Conservation (phyloP, 192 early-diverging fungal genomes). For the Gonapodya prolifera region DNA sequence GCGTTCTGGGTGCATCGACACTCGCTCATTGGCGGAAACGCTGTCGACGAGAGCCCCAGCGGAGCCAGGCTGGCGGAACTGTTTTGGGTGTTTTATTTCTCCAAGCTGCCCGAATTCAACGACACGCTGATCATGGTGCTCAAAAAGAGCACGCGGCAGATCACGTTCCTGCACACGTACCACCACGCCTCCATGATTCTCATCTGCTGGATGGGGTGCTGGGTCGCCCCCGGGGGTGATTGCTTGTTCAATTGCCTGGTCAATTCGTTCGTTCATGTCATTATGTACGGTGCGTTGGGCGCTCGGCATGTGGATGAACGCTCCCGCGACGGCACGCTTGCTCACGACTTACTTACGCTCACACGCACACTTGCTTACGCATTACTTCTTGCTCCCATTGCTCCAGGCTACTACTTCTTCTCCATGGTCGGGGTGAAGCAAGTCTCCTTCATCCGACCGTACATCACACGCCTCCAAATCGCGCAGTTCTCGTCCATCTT, state of each 20-base stretch:
- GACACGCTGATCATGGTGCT: constrained; percentile 52
- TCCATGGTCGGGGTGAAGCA: constrained; percentile 32
- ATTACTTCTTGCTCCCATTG: no score
- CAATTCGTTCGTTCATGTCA: constrained; percentile 49
- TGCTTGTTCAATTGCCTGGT: constrained; percentile 31
- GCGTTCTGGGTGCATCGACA: constrained; percentile 28
- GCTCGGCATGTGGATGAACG: no score
- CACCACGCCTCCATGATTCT: constrained; percentile 48
- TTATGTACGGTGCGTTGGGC: constrained; percentile 45
- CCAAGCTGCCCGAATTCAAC: constrained; percentile 43
- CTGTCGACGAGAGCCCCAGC: constrained; percentile 25
- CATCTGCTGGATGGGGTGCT: constrained; percentile 46
- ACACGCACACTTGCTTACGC: no score
- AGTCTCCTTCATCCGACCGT: constrained; percentile 44
- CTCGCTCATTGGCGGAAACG: constrained; percentile 30
- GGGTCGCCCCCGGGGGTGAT: constrained; percentile 44
- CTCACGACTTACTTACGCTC: no score
- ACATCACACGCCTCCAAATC: constrained; percentile 51
- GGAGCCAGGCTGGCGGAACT: constrained; percentile 53
- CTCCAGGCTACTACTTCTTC: constrained; percentile 37
- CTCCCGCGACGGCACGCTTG: no score
- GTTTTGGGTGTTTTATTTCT: constrained; percentile 52
- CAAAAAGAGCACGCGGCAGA: constrained; percentile 56
- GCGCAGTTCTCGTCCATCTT: constrained; percentile 49
- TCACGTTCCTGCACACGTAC: constrained; percentile 53